Conservation (phyloP, 108 stramenopile species). For the Schizochytrium sp. region DNA sequence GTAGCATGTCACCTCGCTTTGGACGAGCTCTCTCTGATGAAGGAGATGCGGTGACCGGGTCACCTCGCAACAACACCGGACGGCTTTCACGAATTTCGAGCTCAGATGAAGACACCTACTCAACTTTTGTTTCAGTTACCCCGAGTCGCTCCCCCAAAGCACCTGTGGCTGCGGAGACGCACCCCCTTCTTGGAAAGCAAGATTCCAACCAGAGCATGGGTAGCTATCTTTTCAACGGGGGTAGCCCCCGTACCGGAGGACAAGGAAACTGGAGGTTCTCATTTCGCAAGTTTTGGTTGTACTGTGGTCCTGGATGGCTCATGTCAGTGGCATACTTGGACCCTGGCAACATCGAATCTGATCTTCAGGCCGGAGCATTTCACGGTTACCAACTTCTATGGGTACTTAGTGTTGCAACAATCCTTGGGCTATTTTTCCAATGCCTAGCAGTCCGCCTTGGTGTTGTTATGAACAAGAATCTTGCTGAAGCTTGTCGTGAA, state of each 20-base stretch:
- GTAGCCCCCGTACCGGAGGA: not conserved
- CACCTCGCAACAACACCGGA: not conserved
- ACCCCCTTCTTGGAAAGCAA: conserved; percentile 13
- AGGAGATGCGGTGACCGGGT: no score
- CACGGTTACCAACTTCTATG: conserved; percentile 82
- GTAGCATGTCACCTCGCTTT: no score
- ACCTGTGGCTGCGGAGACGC: not conserved
- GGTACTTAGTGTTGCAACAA: conserved; percentile 79
- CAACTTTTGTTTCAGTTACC: not conserved
- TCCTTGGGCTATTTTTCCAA: conserved; percentile 82
- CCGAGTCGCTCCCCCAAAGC: not conserved
- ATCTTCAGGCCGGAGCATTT: conserved; percentile 85
- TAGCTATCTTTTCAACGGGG: not conserved
- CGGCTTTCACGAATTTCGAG: conserved; percentile 2
- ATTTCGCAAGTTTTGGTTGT: conserved; percentile 68
- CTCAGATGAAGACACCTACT: not conserved
- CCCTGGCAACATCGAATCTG: conserved; percentile 87
- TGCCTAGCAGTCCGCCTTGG: conserved; percentile 83
- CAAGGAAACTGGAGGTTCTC: conserved; percentile 23
- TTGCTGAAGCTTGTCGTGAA: conserved; percentile 77
- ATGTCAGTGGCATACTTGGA: conserved; percentile 87
- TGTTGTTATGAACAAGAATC: conserved; percentile 79
- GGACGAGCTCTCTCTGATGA: no score
- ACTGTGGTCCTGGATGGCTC: conserved; percentile 77
- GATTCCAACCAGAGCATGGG: not conserved